Conservation (phyloP, 2,329 filamentous ascomycete genomes). For the Apiospora rasikravindrae region DNA sequence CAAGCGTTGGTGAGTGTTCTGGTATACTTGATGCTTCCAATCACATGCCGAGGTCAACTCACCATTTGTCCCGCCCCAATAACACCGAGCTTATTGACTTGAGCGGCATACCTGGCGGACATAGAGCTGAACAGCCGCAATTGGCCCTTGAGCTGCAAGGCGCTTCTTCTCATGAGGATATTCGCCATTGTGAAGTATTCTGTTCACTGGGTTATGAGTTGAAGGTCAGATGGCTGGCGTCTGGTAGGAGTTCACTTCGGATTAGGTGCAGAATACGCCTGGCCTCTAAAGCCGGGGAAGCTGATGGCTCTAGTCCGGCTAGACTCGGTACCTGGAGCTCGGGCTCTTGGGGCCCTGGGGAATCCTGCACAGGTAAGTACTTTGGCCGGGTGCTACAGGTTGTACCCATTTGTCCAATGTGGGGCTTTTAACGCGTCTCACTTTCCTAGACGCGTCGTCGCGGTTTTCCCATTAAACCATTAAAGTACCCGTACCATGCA, state of each 20-base stretch:
- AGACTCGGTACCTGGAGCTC: conserved; percentile 20
- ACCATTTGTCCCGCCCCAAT: conserved; percentile 98
- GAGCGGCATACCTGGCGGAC: conserved; percentile 62
- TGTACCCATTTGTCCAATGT: background rate
- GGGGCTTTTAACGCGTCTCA: background rate
- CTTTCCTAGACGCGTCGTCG: background rate
- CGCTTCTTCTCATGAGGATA: conserved; percentile 45
- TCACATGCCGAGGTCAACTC: conserved; percentile 47
- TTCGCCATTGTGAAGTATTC: conserved; percentile 43
- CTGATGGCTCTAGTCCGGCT: conserved; percentile 19
- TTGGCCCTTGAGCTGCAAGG: conserved; percentile 36
- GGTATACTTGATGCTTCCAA: conserved; percentile 23
- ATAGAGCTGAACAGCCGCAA: conserved; percentile 15
- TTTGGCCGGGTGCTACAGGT: background rate
- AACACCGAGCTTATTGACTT: conserved; percentile 88
- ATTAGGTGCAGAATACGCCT: background rate
- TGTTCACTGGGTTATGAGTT: background rate
- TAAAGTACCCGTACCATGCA: background rate
- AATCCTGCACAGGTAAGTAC: background rate
- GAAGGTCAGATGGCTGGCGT: conserved; percentile 4
- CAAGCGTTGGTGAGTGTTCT: conserved; percentile 32
- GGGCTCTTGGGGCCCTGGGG: background rate
- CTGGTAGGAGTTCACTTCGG: background rate
- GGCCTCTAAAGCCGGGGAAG: background rate
- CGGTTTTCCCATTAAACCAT: conserved; percentile 15